These are phyloP conservation scores for Pterocarpus macrocarpus DNA, from an alignment of 306 rosid genomes.

Conservation along the genomic window DNA sequence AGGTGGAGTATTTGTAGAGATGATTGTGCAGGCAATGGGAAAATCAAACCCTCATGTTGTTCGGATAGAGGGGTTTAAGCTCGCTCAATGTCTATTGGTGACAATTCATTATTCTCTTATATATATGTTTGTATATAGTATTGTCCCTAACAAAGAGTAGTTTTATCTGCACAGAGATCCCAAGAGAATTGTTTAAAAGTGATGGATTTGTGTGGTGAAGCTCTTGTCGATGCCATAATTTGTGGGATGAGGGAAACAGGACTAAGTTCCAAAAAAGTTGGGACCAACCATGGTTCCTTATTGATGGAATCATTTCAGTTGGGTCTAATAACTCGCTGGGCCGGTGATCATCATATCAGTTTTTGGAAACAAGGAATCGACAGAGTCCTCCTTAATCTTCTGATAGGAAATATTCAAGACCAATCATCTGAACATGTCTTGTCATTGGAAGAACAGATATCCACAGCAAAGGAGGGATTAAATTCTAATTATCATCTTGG, in stretches of 20 bases:
- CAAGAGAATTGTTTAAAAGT: constrained; percentile 58
- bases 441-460: constrained; percentile 71
- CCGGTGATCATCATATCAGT: constrained; percentile 74
- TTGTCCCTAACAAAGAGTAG: constrained; percentile 38
- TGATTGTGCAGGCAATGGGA: constrained; percentile 76
- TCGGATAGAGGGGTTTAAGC: constrained; percentile 78
- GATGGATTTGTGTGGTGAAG: constrained; percentile 65
- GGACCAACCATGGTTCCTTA: constrained; percentile 58
- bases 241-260: constrained; percentile 66
- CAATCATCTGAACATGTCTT: constrained; percentile 45
- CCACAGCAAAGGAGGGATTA: constrained; percentile 60
- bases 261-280: constrained; percentile 52
- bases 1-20: constrained; percentile 62
- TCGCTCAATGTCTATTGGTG: constrained; percentile 81
- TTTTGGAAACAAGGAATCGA: constrained; percentile 86
- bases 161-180: constrained; percentile 67
- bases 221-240: constrained; percentile 71
- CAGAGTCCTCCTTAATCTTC: constrained; percentile 74
- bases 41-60: constrained; percentile 63
- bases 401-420: constrained; percentile 61
- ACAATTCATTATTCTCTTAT: constrained; percentile 38
- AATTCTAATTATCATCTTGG: constrained; percentile 57
- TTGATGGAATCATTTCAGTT: constrained; percentile 76
- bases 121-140: constrained; percentile 20
- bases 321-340: constrained; percentile 84